Evolutionary conservation across 495 filamentous ascomycete genomes (phyloP).

Genomic region (Neurospora sp.): DNA sequence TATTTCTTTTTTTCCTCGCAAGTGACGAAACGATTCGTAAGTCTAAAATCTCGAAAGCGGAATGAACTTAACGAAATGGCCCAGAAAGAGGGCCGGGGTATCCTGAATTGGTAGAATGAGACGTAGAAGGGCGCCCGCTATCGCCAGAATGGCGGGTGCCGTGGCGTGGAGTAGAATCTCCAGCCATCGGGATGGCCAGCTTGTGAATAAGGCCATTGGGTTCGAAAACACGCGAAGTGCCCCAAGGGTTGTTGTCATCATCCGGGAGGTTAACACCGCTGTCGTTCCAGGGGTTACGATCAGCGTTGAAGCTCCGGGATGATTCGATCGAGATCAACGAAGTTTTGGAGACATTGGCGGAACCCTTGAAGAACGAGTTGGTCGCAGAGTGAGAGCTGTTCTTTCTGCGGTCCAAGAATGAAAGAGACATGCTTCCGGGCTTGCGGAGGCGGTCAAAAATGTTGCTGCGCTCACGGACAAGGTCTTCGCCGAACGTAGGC

Average conservation of each 20-base stretch:
- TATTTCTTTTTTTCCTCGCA: constrained; percentile 31
- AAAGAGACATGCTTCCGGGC: constrained; percentile 85
- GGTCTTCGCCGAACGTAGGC: constrained; percentile 68
- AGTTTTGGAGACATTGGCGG: constrained; percentile 86
- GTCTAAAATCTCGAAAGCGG: constrained; percentile 32
- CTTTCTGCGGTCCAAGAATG: constrained; percentile 83
- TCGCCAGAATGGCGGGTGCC: constrained; percentile 72
- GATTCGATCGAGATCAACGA: constrained; percentile 91
- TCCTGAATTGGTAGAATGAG: constrained; percentile 86
- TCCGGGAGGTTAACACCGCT: constrained; percentile 87
- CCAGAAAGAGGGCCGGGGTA: constrained; percentile 76
- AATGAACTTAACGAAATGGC: constrained; percentile 65
- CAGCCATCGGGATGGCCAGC: constrained; percentile 52
- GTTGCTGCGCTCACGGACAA: constrained; percentile 61
- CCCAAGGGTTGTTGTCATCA: constrained; percentile 61
- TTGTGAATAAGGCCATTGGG: constrained; percentile 54
- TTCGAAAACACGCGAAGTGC: constrained; percentile 45
- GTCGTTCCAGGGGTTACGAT: constrained; percentile 96
- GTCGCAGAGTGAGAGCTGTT: constrained; percentile 75
- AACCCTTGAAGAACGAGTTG: constrained; percentile 83
- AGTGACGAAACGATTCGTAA: constrained; percentile 15
- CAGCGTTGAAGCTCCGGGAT: constrained; percentile 70
- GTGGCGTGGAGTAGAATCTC: constrained; percentile 75
- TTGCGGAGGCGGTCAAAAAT: constrained; percentile 79
- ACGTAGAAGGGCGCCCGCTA: constrained; percentile 84